Base-by-base conservation (phyloP, 2,329 filamentous ascomycete genomes). In the Lecanosticta acicola region DNA sequence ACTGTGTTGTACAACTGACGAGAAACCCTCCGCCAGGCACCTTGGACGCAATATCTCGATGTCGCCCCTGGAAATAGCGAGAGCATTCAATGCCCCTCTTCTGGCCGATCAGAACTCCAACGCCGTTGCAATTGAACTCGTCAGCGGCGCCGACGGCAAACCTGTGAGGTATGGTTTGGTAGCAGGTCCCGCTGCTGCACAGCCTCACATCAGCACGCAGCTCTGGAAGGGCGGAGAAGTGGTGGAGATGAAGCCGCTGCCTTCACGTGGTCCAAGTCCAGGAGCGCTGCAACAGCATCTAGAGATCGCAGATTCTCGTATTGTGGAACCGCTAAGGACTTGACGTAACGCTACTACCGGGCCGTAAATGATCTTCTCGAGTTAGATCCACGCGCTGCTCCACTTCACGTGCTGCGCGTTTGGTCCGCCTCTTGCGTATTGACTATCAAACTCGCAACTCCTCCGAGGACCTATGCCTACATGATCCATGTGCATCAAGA, bases 31-130 rank as follows among this genome's bases (percentile, higher is more conserved):
- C 11, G 24, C 7, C 24, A 29, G 24, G 24, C 34, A 33, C 9
- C 40, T 43, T 3, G 45, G 45, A 2, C 24, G 45, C 10, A 43
- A 42, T 11, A 29, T 47, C 13, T 18, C 39, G 11, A 37, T 47
- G 20, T 32, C 32, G 20, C 45, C 45, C 2, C 16, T 47, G 8
- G 45, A 47, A 19, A 35, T 47, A 1, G 45, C 39, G 4, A 47
- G 42, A 20, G 45, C 39, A 8, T 47, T 47, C 17, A 39, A 47
- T 26, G 45, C 45, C 3, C 39, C 39, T 3, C 8, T 43, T 4
- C 33, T 47, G 4, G 24, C 21, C 9, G 20, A 32, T 3, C 14
- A 33, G 21, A 16, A 42, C 24, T 42, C 45, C 10, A 47, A 47
- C 21, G 45, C 45, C 5, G 40, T 37, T 13, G 39, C 32, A 11